Percentiles rank a stretch among this genome's conserved stretches.
phyloP scores from a whole-genome alignment of 352 stramenopile genomes.

The Phytophthora citricola region DNA sequence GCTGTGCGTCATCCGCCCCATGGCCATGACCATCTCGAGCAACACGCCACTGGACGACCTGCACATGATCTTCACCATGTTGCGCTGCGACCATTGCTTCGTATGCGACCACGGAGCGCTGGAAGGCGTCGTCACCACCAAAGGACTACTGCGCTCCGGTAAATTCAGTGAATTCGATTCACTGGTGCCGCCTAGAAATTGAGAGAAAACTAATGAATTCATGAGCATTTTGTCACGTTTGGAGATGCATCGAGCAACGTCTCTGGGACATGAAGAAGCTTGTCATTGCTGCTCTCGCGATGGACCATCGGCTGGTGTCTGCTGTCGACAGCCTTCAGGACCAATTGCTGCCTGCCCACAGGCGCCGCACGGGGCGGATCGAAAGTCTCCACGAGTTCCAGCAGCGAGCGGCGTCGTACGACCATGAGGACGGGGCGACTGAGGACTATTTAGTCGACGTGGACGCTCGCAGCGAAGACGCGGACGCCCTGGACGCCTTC shows the following conservation, averaged over 20 bases:
- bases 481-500: conserved; percentile 41
- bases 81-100: conserved; percentile 89
- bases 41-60: conserved; percentile 85
- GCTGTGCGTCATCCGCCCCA: conserved; percentile 72
- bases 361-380: conserved; percentile 69
- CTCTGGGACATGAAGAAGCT: conserved; percentile 2
- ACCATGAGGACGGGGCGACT: conserved; percentile 27
- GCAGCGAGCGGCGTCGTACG: conserved; percentile 66
- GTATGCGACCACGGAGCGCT: conserved; percentile 88
- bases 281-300: not conserved
- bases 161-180: conserved; percentile 23
- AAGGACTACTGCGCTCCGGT: conserved; percentile 67
- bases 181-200: conserved; percentile 12
- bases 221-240: conserved; percentile 1
- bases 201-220: not conserved
- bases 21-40: conserved; percentile 84
- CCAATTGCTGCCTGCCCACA: conserved; percentile 60
- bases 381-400: conserved; percentile 80
- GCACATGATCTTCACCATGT: conserved; percentile 93
- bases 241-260: not conserved
- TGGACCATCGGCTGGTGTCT: not conserved
- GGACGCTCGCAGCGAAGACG: conserved; percentile 32
- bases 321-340: conserved; percentile 31
- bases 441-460: conserved; percentile 28
- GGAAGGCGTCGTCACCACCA: conserved; percentile 84